Percentiles rank a stretch among this genome's conserved stretches.
These are phyloP conservation scores for Corrigiola litoralis DNA, from an alignment of 179 eudicot species.

Conservation along the genomic window DNA sequence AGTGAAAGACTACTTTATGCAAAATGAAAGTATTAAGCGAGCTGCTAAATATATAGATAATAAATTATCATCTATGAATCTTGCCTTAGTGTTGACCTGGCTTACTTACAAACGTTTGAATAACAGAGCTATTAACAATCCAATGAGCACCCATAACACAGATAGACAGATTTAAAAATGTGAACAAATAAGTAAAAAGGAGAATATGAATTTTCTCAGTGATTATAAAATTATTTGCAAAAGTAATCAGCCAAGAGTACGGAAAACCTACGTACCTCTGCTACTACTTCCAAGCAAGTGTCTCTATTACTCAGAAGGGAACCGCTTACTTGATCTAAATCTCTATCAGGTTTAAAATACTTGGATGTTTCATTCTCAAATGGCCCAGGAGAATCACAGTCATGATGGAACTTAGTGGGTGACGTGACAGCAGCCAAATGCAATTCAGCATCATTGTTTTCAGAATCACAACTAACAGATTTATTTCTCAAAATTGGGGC, in stretches of 20 bases:
- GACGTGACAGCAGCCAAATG: slow-evolving; percentile 20
- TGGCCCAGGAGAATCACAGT: slow-evolving; percentile 33
- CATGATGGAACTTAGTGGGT: slow-evolving; percentile 17
- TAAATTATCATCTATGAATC: too few relatives aligned
- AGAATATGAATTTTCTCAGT: too few relatives aligned
- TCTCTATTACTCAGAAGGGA: slow-evolving; percentile 25
- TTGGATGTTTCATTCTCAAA: slow-evolving; percentile 30
- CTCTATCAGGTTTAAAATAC: slow-evolving; percentile 27
- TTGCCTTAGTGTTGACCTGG: too few relatives aligned
- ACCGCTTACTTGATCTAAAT: slow-evolving; percentile 14
- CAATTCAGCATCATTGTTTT: slow-evolving; percentile 21
- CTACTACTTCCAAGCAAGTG: slow-evolving; percentile 12
- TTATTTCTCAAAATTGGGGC: slow-evolving; percentile 71
- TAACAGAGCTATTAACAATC: too few relatives aligned
- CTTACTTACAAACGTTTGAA: too few relatives aligned
- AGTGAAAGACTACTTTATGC: too few relatives aligned
- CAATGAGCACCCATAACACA: too few relatives aligned
- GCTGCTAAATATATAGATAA: too few relatives aligned
- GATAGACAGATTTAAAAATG: too few relatives aligned
- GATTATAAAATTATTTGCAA: not conserved
- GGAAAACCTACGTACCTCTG: slow-evolving; percentile 27
- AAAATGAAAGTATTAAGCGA: too few relatives aligned
- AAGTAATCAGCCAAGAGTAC: slow-evolving; percentile 4
- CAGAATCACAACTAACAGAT: slow-evolving; percentile 29
- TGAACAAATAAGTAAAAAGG: too few relatives aligned